These are phyloP conservation scores for Beta vulgaris DNA, from an alignment of 148 eudicot species.

Conservation along the genomic window DNA sequence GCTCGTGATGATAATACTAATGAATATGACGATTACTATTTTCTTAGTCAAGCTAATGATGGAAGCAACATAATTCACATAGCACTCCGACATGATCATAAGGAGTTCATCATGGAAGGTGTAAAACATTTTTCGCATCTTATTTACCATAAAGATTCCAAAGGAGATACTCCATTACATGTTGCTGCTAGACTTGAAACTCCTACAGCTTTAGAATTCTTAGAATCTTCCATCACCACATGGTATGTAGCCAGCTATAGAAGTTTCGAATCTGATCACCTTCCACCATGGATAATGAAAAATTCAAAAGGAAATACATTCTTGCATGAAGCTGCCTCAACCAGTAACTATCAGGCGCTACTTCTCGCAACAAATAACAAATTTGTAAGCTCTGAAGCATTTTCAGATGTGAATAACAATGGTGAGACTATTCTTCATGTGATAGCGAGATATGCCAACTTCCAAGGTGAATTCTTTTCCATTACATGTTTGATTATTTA, in stretches of 20 bases:
- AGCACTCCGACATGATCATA: constrained; percentile 4
- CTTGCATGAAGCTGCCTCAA: constrained; percentile 18
- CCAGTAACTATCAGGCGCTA: no score
- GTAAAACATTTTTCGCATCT: neutral
- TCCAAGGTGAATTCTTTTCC: neutral
- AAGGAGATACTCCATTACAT: constrained; percentile 16
- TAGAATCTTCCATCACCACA: no score
- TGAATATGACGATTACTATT: no score
- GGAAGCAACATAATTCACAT: neutral
- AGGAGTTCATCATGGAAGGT: neutral
- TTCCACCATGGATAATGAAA: neutral
- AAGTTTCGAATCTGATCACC: no score
- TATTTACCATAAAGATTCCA: neutral
- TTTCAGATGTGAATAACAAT: neutral
- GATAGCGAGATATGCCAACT: neutral
- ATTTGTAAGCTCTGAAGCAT: no score
- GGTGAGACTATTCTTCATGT: constrained; percentile 15
- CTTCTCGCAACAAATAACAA: no score
- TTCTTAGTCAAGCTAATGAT: neutral
- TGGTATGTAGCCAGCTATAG: no score
- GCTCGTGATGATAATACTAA: no score
- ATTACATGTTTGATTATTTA: no score
- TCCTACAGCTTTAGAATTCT: neutral
- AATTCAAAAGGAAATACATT: constrained; percentile 14
- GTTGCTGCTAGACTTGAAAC: constrained; percentile 4